These are phyloP conservation scores for Ascomycota sp. DNA, from an alignment of 2,329 filamentous ascomycete species.

Conservation along the genomic window DNA sequence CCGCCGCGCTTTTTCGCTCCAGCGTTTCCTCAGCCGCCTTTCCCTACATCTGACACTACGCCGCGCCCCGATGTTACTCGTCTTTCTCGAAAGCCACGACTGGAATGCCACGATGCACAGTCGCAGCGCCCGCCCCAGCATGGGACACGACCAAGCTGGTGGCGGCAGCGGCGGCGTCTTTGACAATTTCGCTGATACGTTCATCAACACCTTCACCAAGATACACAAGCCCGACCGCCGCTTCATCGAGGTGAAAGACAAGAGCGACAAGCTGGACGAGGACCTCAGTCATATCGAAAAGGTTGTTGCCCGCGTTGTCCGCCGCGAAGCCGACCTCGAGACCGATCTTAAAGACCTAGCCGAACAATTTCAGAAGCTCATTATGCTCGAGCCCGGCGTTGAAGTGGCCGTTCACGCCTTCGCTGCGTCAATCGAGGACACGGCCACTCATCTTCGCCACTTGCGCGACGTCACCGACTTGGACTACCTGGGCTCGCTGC, in stretches of 20 bases:
- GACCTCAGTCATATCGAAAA: conserved; percentile 88
- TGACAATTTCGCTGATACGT: conserved; percentile 86
- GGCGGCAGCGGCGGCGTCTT: conserved; percentile 48
- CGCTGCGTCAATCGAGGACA: conserved; percentile 68
- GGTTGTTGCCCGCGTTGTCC: conserved; percentile 76
- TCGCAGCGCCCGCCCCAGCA: conserved; percentile 45
- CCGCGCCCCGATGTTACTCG: conserved; percentile 60
- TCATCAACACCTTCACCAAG: conserved; percentile 94
- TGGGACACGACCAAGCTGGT: conserved; percentile 16
- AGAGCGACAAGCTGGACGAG: conserved; percentile 83
- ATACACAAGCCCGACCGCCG: conserved; percentile 87
- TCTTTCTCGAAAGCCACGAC: conserved; percentile 79
- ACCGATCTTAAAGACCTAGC: conserved; percentile 75
- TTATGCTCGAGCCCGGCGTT: conserved; percentile 71
- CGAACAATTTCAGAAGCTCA: conserved; percentile 85
- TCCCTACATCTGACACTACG: conserved; percentile 78
- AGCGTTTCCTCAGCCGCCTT: conserved; percentile 74
- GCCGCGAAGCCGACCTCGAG: conserved; percentile 74
- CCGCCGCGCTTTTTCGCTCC: conserved; percentile 71
- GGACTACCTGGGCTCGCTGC: conserved; percentile 78
- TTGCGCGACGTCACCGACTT: conserved; percentile 86
- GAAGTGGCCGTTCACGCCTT: conserved; percentile 70
- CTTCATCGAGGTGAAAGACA: conserved; percentile 85
- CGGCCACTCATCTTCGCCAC: conserved; percentile 53
- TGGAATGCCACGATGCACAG: conserved; percentile 94